These are phyloP conservation scores for Trichopus zeylanicus DNA, from an alignment of 116 monocot genomes.

Conservation along the genomic window DNA sequence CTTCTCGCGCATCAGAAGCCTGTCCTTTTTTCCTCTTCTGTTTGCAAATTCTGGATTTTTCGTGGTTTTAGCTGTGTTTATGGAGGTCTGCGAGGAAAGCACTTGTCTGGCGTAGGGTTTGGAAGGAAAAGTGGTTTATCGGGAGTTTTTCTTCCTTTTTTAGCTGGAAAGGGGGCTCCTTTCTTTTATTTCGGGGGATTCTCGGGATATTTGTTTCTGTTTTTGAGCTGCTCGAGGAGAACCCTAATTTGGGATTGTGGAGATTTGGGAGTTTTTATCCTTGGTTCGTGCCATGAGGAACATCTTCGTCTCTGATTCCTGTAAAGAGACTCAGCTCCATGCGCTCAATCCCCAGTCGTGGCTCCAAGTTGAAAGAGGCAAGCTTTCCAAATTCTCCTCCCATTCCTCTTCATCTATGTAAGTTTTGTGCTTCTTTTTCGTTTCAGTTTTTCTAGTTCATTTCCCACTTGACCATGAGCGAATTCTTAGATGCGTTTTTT, in stretches of 20 bases:
- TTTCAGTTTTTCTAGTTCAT: slow-evolving; percentile 7
- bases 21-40: no score
- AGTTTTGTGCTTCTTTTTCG: slow-evolving; percentile 11
- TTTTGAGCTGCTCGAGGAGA: neutral
- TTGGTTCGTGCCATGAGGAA: slow-evolving; percentile 61
- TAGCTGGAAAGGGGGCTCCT: slow-evolving; percentile 4
- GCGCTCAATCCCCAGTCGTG: slow-evolving; percentile 64
- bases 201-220: neutral
- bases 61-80: no score
- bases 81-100: neutral
- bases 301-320: slow-evolving; percentile 58
- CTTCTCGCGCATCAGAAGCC: no score
- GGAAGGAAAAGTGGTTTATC: slow-evolving; percentile 5
- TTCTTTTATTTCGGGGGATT: neutral
- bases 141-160: neutral
- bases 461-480: neutral
- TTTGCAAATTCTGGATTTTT: no score
- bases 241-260: slow-evolving; percentile 23
- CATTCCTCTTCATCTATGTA: slow-evolving; percentile 66
- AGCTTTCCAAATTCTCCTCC: slow-evolving; percentile 49
- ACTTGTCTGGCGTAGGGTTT: neutral
- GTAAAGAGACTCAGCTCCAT: slow-evolving; percentile 58
- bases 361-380: slow-evolving; percentile 74
- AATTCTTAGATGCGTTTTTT: slow-evolving; percentile 6
- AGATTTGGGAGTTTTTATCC: slow-evolving; percentile 37